Evolutionary conservation across 306 rosid species (phyloP), one percentile per base, ranked within the genome.

Genomic region (Cucumis cinereus): DNA sequence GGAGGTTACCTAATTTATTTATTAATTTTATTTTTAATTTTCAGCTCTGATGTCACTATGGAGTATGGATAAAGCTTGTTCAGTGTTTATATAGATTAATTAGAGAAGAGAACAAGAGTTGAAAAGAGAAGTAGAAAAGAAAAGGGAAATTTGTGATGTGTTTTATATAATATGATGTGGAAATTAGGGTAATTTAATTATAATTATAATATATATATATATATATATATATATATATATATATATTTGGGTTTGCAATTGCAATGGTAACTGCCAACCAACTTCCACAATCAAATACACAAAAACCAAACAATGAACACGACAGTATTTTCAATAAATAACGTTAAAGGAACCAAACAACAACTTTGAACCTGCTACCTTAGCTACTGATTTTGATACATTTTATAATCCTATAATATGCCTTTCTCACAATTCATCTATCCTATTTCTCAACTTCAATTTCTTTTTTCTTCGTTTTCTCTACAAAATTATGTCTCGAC

Each of bases 1-100:
- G 35, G 75, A 50, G 58, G 75, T 43, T 71, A 71, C 75, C 75
- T 71, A 70, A 70, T 70, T n/a, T n/a, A n/a, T n/a, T n/a, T n/a
- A n/a, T n/a, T n/a, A n/a, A n/a, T n/a, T n/a, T n/a, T n/a, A n/a
- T 24, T 26, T 47, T 47, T 12, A 12, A 2, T 67, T 11, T 41
- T 70, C 58, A 70, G 75, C 41, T 70, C 4, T 16, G 13, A 49
- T 47, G 75, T 71, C 75, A 71, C 43, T 71, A 23, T 71, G 75
- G 75, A 71, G 75, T 71, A 41, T 71, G 4, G 9, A 69, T 71
- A 71, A 47, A 70, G 75, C 20, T 45, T 45, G 55, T 15, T 47
- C 35, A 47, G 75, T 50, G 12, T 20, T 62, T 68, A 67, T 41
- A 22, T 12, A 20, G 41, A 36, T 30, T 2, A 30, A 30, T 11